These are phyloP conservation scores for Pelargonium citronellum DNA, from an alignment of 441 rosid species.

Conservation along the genomic window DNA sequence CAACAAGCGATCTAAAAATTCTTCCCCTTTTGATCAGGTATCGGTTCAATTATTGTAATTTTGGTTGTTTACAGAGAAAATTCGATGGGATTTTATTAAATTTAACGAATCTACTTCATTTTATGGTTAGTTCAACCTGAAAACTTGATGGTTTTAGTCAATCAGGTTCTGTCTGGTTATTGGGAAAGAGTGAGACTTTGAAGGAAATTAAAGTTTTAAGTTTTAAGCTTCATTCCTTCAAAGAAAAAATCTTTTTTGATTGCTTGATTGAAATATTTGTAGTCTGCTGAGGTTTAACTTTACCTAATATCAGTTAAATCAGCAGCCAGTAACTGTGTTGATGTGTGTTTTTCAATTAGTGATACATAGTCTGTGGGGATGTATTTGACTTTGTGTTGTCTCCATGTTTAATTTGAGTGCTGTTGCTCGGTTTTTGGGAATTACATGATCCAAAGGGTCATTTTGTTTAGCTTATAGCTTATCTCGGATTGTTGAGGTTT, in stretches of 20 bases:
- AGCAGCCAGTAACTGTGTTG: background rate
- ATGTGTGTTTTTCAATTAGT: background rate
- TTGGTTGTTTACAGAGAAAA: conserved; percentile 21
- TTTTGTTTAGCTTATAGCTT: background rate
- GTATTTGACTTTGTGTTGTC: background rate
- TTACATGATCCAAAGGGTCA: background rate
- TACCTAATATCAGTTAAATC: background rate
- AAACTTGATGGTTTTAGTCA: background rate
- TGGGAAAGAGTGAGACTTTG: background rate
- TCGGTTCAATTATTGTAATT: conserved; percentile 2
- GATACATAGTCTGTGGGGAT: background rate
- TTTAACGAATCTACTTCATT: background rate
- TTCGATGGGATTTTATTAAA: background rate
- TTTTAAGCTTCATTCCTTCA: background rate
- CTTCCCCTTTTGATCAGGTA: background rate
- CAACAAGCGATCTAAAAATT: conserved; percentile 27
- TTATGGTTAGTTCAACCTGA: background rate
- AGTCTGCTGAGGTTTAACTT: background rate
- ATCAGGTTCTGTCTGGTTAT: background rate
- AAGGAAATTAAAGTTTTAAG: background rate
- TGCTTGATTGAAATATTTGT: background rate
- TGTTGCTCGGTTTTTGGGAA: background rate
- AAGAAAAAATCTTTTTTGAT: background rate
- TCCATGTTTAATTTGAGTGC: background rate
- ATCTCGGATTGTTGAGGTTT: background rate